Base-by-base conservation (phyloP, 2,329 filamentous ascomycete genomes). In the Tolypocladium pustulatum region DNA sequence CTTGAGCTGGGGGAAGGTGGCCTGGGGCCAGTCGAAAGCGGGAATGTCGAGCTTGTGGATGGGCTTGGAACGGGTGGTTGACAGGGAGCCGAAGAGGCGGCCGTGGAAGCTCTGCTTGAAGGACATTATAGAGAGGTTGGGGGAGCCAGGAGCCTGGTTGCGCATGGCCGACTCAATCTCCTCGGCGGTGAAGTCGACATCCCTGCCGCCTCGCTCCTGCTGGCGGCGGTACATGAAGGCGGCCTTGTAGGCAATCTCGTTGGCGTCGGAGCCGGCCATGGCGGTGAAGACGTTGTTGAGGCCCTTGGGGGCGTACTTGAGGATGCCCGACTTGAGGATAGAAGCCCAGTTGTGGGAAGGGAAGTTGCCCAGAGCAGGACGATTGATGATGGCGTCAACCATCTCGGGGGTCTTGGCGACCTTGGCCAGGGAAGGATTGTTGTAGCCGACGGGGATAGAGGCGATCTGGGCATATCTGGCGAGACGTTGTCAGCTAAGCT, bases 41-140 rank as follows among this genome's bases (percentile, higher is more conserved):
- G 91, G 91, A 66, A 96, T 96, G 71, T 96, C 91, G 66, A 96
- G 79, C 78, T 96, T 96, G 81, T 96, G 91, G 72, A 96, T 92
- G 54, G 91, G 84, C 82, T 96, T 96, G 74, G 88, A 92, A 71
- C 91, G 88, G 17, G 91, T 96, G 59, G 91, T 96, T 61, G 89
- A 93, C 58, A 96, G 82, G 60, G 84, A 88, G 69, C 90, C 91
- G 67, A 96, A 96, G 54, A 96, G 84, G 64, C 91, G 90, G 65
- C 91, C 91, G 77, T 96, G 91, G 82, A 96, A 96, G 62, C 81
- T 90, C 41, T 87, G 86, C 76, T 86, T 90, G 85, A 96, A 96
- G 59, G 89, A 93, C 67, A 96, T 78, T 72, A 96, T 96, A 57
- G 89, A 92, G 66, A 95, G 81, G 59, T 77, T 76, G 0, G 91